A percentile compares a stretch with the other conserved stretches of the same genome.
phyloP scores from a whole-genome alignment of 2,329 filamentous ascomycete species.

The Monosporascus sp. region DNA sequence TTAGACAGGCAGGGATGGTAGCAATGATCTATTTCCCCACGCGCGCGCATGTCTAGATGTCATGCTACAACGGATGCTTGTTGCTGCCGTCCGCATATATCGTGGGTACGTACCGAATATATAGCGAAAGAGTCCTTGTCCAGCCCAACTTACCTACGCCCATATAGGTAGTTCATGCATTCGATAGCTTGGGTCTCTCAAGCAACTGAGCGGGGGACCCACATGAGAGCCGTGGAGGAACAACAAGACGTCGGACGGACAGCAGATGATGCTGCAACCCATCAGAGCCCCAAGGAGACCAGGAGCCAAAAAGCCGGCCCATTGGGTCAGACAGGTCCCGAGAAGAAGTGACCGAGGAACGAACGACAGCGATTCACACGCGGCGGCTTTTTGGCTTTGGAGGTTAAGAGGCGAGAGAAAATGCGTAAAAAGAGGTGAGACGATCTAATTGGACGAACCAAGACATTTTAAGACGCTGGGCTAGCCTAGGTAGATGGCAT shows the following conservation, averaged over 20 bases:
- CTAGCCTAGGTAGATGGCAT: not conserved
- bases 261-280: not conserved
- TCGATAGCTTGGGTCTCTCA: not conserved
- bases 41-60: slow-evolving; percentile 32
- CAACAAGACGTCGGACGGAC: slow-evolving; percentile 2
- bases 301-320: slow-evolving; percentile 18
- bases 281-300: slow-evolving; percentile 12
- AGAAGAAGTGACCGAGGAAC: slow-evolving; percentile 16
- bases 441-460: not conserved
- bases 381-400: not conserved
- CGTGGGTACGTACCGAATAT: slow-evolving; percentile 19
- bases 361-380: slow-evolving; percentile 25
- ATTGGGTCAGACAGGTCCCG: slow-evolving; percentile 13
- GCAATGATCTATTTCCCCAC: slow-evolving; percentile 23
- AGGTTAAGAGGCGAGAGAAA: slow-evolving; percentile 1
- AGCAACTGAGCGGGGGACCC: not conserved
- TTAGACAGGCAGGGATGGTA: slow-evolving; percentile 11
- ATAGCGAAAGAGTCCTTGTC: slow-evolving; percentile 9
- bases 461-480: not conserved
- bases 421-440: not conserved
- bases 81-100: slow-evolving; percentile 23
- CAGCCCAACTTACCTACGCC: slow-evolving; percentile 5
- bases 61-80: slow-evolving; percentile 29
- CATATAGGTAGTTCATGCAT: slow-evolving; percentile 1
- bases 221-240: not conserved